Base-by-base conservation (phyloP, 495 filamentous ascomycete species). In the Tuber brumale region DNA sequence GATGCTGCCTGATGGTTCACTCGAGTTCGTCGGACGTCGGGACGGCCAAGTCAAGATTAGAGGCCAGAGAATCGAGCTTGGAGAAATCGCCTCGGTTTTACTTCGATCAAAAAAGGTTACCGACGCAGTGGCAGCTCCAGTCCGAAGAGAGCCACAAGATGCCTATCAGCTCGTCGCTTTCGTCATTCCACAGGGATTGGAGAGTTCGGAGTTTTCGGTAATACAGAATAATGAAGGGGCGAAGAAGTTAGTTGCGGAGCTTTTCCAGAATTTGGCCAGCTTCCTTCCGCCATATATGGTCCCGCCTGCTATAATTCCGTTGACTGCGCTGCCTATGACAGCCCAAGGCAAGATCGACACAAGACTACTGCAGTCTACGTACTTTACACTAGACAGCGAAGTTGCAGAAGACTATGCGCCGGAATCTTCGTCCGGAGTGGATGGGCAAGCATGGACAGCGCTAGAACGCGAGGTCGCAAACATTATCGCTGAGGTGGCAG, bases 81-180 rank as follows among this genome's bases (percentile, higher is more conserved):
- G 88, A 5, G 95, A 97, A 83, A 91, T 97, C 48, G 91, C 89
- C 70, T 84, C 85, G n/a, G 83, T 82, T 27, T 77, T 93, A 16
- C 76, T 89, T 2, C 83, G 84, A 27, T 84, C 85, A 10, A 71
- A 71, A 0, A 41, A 80, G 31, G 87, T 89, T 7, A 27, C 76
- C n/a, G 86, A 92, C 74, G 90, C 88, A 74, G 83, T 86, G 1
- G 90, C 88, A 16, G 77, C 91, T 37, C 79, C 90, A 19, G 71
- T 90, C 48, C 72, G 76, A 1, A 77, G 77, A 39, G 74, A 79
- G 21, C 41, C 78, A 46, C 42, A 76, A 3, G 79, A 77, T 7
- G 72, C 82, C 9, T 84, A 88, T 72, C 85, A 86, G 44, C 82
- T 93, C 61, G 86, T 89, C 7, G 84, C 89, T 1, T 76, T 84